Evolutionary conservation across 2,329 filamentous ascomycete genomes (phyloP), one percentile per base, ranked within the genome.

Genomic region (Colletotrichum sp.): DNA sequence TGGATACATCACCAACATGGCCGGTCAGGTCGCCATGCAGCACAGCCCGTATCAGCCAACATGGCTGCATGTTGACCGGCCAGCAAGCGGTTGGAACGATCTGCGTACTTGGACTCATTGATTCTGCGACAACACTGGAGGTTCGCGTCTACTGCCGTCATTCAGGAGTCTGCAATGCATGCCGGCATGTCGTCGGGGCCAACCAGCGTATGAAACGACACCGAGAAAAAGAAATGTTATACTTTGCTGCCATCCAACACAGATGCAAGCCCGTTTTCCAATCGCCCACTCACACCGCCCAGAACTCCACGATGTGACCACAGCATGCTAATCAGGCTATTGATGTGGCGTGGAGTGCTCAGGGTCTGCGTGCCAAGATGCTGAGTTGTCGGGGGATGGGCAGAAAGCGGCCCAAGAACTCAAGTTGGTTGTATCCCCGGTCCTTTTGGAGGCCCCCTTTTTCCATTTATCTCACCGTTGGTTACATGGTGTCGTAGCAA

Each of bases 1-100:
- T 0, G 2, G 3, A 0, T 52, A 52, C 24, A 59, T 59, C 24
- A 0, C 26, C 55, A 59, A 59, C 13, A 30, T 21, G 16, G 24
- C 55, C 21, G 55, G 55, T 62, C 30, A 21, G 59, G 59, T 30
- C 59, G 30, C 59, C 18, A 62, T 62, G 59, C 59, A 62, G 59
- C 26, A 59, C 26, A 26, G 55, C 55, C 55, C 16, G 55, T 1
- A 59, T 9, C 55, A 28, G 44, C 55, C 59, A 62, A 34, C 5
- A 34, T 30, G 59, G 44, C 44, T 0, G 28, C 26, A 32, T 59
- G 0, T 6, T 28, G 6, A 59, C 26, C 18, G 0, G 28, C 10
- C 26, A 62, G 0, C 24, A 13, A 13, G 30, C 24, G 30, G 10
- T 62, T 5, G 1, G 28, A 32, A 34, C 6, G 59, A 62, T 62